phyloP scores from a whole-genome alignment of 139 green algal species.

The Chlorella sp. region DNA sequence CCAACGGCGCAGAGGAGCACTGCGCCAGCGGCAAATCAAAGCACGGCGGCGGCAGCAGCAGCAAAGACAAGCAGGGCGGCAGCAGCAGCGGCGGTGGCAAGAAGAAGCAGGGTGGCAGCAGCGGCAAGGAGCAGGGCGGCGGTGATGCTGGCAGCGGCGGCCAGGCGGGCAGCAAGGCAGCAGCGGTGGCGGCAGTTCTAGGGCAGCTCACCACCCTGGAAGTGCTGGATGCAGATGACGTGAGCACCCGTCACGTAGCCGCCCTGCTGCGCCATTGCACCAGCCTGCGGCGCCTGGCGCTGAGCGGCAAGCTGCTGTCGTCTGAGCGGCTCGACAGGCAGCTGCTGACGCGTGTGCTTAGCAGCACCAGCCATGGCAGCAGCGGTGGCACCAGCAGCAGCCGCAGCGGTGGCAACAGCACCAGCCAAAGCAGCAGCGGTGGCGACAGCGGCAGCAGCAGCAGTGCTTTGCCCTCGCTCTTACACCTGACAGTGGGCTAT shows the following conservation, averaged over 20 bases:
- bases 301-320: neutral
- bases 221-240: neutral
- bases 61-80: neutral
- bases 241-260: neutral
- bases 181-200: neutral
- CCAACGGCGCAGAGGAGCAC: too few species aligned
- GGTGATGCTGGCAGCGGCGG: too few species aligned
- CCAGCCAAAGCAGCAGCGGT: neutral
- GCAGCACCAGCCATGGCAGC: too few species aligned
- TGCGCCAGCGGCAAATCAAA: neutral
- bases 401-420: neutral
- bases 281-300: conserved; percentile 1
- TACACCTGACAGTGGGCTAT: neutral
- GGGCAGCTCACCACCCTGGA: neutral
- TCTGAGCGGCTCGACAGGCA: neutral
- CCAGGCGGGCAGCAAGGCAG: neutral
- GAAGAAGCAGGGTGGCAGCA: neutral
- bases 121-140: neutral
- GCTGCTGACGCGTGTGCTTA: neutral
- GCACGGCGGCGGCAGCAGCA: neutral
- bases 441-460: neutral
- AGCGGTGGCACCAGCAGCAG: too few species aligned
- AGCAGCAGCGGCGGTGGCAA: neutral
- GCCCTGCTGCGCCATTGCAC: neutral
- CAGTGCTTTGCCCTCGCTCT: neutral